A percentile compares a stretch with the other conserved stretches of the same genome.
phyloP scores from a whole-genome alignment of 495 filamentous ascomycete species.

The Neurospora sp. region DNA sequence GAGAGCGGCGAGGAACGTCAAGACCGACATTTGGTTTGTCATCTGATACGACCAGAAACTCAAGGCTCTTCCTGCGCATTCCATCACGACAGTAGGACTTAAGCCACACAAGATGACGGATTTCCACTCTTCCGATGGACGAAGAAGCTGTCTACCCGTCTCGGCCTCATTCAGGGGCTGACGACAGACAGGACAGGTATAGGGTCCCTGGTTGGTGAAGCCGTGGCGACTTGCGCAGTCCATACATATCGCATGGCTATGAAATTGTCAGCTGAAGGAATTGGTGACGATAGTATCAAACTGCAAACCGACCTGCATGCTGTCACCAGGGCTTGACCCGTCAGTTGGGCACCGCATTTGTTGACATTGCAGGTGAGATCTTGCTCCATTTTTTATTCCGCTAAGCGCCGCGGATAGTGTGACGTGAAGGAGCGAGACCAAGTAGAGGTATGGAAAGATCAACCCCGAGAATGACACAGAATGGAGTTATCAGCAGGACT shows the following conservation, averaged over 20 bases:
- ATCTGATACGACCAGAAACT: slow-evolving; percentile 90
- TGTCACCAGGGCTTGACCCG: slow-evolving; percentile 74
- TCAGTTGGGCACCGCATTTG: slow-evolving; percentile 65
- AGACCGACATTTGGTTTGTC: slow-evolving; percentile 72
- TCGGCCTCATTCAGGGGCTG: slow-evolving; percentile 60
- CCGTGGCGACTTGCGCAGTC: slow-evolving; percentile 61
- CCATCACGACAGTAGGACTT: slow-evolving; percentile 76
- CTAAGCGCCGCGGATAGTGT: neutral
- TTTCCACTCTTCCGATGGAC: slow-evolving; percentile 89
- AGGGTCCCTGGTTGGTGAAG: slow-evolving; percentile 47
- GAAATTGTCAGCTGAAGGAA: neutral
- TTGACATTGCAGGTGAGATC: slow-evolving; percentile 71
- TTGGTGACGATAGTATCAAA: neutral
- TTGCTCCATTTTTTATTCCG: slow-evolving; percentile 50
- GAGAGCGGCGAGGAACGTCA: neutral
- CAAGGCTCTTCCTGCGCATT: slow-evolving; percentile 75
- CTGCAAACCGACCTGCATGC: slow-evolving; percentile 62
- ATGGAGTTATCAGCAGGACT: neutral
- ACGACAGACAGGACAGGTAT: slow-evolving; percentile 75
- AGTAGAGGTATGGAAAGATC: neutral
- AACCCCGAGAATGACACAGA: neutral
- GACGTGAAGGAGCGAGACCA: neutral
- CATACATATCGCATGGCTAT: slow-evolving; percentile 79
- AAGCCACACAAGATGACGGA: slow-evolving; percentile 81
- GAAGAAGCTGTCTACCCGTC: slow-evolving; percentile 56